Conservation (phyloP, 345 rosid genomes). For the Geranium brycei region DNA sequence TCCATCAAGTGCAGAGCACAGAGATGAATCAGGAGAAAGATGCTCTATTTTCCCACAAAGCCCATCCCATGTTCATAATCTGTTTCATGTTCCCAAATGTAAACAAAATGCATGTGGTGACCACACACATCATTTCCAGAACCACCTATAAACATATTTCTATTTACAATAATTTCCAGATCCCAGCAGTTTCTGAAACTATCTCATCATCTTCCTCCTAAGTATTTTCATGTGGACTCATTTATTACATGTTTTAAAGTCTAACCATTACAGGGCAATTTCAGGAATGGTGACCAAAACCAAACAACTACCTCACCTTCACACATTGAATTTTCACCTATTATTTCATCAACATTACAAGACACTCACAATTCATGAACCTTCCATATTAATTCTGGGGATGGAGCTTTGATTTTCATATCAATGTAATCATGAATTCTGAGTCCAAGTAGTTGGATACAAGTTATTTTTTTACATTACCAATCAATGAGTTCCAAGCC, state of each 20-base stretch:
- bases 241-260: neutral
- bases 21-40: too few relatives aligned
- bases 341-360: too few relatives aligned
- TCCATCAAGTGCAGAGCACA: too few relatives aligned
- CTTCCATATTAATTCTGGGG: neutral
- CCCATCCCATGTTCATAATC: neutral
- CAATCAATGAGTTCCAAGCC: neutral
- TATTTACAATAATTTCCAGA: neutral
- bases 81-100: neutral
- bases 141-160: neutral
- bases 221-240: neutral
- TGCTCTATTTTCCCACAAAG: neutral
- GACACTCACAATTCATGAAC: neutral
- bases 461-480: neutral
- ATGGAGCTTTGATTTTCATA: neutral
- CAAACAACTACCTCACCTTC: neutral
- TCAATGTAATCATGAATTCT: neutral
- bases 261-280: neutral
- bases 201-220: neutral
- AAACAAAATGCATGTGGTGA: neutral
- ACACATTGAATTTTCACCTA: neutral
- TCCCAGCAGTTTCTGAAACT: too few relatives aligned
- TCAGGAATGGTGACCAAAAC: too few relatives aligned
- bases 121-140: neutral
- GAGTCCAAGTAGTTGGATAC: neutral